Percentiles rank a stretch among this genome's conserved stretches.
Evolutionary conservation across 106 monocot genomes (phyloP).

Genomic region (Acanthochlamys bracteata): DNA sequence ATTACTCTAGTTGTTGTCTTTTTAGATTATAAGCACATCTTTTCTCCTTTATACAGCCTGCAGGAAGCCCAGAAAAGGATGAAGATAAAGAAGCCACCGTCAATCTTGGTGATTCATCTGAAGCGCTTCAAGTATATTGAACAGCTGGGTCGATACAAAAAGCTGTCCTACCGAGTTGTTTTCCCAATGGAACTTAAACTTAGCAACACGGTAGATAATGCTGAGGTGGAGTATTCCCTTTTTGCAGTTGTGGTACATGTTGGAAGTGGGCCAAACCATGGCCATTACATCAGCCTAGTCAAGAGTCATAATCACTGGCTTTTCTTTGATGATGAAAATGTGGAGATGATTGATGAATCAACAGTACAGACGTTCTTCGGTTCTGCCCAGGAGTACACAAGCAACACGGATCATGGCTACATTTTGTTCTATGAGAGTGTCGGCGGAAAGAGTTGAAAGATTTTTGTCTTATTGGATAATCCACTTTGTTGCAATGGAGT

Average conservation of each 20-base stretch:
- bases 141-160: constrained; percentile 43
- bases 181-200: constrained; percentile 50
- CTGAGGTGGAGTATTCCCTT: constrained; percentile 44
- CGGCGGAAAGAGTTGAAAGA: constrained; percentile 16
- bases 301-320: constrained; percentile 52
- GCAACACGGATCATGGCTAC: constrained; percentile 44
- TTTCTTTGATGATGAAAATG: constrained; percentile 47
- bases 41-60: constrained; percentile 15
- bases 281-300: constrained; percentile 45
- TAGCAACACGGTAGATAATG: constrained; percentile 23
- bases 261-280: constrained; percentile 43
- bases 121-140: constrained; percentile 54
- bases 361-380: constrained; percentile 37
- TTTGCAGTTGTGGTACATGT: constrained; percentile 50
- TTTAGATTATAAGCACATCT: no score
- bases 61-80: constrained; percentile 53
- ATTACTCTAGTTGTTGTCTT: no score
- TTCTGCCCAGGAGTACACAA: constrained; percentile 34
- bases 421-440: constrained; percentile 43
- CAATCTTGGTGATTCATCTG: constrained; percentile 44
- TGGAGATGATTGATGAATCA: constrained; percentile 48
- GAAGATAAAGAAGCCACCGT: constrained; percentile 45
- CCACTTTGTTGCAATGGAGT: no score
- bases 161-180: constrained; percentile 40
- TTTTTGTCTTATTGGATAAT: neutral